Evolutionary conservation across 805 yeast species (phyloP).

Genomic region (Wickerhamomyces kurtzmanii): DNA sequence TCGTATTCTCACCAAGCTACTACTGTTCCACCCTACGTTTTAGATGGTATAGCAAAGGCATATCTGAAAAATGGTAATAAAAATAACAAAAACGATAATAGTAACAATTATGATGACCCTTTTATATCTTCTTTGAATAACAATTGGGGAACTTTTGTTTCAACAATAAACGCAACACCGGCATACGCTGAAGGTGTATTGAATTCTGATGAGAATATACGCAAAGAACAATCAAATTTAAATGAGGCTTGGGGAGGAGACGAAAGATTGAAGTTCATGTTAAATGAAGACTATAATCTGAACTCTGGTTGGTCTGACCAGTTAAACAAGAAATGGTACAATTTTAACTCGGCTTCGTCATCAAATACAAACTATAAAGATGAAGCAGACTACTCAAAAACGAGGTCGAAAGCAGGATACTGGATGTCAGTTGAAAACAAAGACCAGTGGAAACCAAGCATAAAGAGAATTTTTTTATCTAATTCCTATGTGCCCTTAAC

Average conservation of each 20-base stretch:
- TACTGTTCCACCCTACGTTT: constrained; percentile 55
- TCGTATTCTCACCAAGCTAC: constrained; percentile 27
- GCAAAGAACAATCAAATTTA: constrained; percentile 26
- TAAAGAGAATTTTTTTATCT: constrained; percentile 50
- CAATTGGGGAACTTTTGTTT: constrained; percentile 42
- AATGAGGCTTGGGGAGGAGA: constrained; percentile 66
- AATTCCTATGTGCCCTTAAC: constrained; percentile 79
- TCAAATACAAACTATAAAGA: constrained; percentile 7
- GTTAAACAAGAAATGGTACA: constrained; percentile 3
- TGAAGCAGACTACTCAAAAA: constrained; percentile 25
- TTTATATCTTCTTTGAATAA: constrained; percentile 26
- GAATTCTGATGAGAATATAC: constrained; percentile 11
- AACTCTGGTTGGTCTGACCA: constrained; percentile 1
- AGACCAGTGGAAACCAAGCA: constrained; percentile 52
- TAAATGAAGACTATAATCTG: constrained; percentile 21
- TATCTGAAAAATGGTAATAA: constrained; percentile 6
- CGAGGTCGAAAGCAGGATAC: constrained; percentile 49
- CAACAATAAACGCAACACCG: constrained; percentile 34
- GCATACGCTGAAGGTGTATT: constrained; percentile 18
- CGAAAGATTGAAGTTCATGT: constrained; percentile 44
- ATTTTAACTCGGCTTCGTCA: too few relatives aligned
- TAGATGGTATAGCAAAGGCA: constrained; percentile 35
- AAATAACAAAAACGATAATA: constrained; percentile 17
- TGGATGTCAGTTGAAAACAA: constrained; percentile 61
- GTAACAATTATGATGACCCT: constrained; percentile 15